Evolutionary conservation across 163 green algal genomes (phyloP).

Genomic region (Prototheca wickerhamii): DNA sequence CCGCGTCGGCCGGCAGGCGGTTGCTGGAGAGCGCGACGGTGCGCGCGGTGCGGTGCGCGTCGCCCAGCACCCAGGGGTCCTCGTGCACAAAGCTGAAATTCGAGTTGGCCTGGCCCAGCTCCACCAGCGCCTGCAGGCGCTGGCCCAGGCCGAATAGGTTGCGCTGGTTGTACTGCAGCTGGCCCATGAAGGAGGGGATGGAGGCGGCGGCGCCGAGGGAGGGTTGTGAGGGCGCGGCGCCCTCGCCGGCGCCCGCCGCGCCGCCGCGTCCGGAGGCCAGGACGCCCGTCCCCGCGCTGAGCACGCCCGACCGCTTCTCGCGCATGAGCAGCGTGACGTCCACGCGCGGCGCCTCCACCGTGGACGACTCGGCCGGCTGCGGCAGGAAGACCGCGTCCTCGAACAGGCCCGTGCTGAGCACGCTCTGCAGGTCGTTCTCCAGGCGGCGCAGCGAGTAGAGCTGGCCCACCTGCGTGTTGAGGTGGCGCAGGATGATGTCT

Average conservation of each 20-base stretch:
- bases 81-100: slow-evolving; percentile 78
- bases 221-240: no score
- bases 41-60: slow-evolving; percentile 74
- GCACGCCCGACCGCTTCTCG: slow-evolving; percentile 77
- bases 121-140: slow-evolving; percentile 66
- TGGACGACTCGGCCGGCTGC: slow-evolving; percentile 59
- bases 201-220: no score
- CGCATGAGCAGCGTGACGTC: slow-evolving; percentile 80
- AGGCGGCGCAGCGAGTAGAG: slow-evolving; percentile 73
- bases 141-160: slow-evolving; percentile 84
- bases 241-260: no score
- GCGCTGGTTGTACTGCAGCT: slow-evolving; percentile 66
- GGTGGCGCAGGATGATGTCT: slow-evolving; percentile 64
- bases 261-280: slow-evolving; percentile 20
- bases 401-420: slow-evolving; percentile 88
- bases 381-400: slow-evolving; percentile 89
- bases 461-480: slow-evolving; percentile 56
- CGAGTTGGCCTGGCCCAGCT: slow-evolving; percentile 73
- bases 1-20: slow-evolving; percentile 20
- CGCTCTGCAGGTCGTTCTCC: slow-evolving; percentile 72
- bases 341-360: slow-evolving; percentile 33
- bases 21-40: slow-evolving; percentile 76
- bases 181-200: slow-evolving; percentile 75
- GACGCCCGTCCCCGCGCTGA: slow-evolving; percentile 79
- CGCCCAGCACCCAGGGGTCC: slow-evolving; percentile 86